Conservation (phyloP, 352 stramenopile species). For the Globisporangium emineosum region DNA sequence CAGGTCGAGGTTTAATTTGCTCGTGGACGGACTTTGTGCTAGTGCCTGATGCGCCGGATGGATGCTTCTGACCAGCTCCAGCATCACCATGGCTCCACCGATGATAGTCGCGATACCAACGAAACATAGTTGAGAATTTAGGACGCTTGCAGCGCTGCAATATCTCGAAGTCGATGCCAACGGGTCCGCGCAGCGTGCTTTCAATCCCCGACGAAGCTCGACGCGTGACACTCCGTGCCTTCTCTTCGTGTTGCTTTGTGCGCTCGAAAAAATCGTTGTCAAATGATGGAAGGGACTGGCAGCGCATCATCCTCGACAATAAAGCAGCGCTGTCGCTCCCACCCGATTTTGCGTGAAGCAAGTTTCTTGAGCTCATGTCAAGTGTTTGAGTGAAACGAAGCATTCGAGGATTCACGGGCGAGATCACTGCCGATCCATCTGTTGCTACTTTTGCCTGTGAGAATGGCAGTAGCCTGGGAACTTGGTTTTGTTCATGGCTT, state of each 20-base stretch:
- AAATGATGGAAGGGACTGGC: conserved; percentile 49
- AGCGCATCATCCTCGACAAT: conserved; percentile 32
- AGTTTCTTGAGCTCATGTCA: not conserved
- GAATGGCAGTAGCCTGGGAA: not conserved
- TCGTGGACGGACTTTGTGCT: not conserved
- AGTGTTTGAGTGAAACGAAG: conserved; percentile 3
- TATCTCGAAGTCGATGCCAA: conserved; percentile 55
- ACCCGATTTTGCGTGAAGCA: not conserved
- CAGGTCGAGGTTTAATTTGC: not conserved
- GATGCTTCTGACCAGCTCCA: not conserved
- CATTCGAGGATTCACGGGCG: not conserved
- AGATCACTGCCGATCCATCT: not conserved
- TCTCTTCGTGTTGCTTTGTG: conserved; percentile 26
- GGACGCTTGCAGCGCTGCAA: conserved; percentile 47
- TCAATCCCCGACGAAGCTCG: conserved; percentile 22
- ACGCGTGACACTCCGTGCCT: not conserved
- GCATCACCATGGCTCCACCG: conserved; percentile 24
- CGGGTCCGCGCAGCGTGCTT: conserved; percentile 19
- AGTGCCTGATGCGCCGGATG: not conserved
- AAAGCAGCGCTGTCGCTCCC: not conserved
- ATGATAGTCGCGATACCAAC: conserved; percentile 38
- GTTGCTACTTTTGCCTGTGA: not conserved
- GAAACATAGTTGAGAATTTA: conserved; percentile 40
- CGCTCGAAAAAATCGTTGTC: conserved; percentile 35
- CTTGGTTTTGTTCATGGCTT: not conserved